Percentiles rank a stretch among this genome's conserved stretches.
These are phyloP conservation scores for Pleoardoris graminearum DNA, from an alignment of 2,329 filamentous ascomycete genomes.

Conservation along the genomic window DNA sequence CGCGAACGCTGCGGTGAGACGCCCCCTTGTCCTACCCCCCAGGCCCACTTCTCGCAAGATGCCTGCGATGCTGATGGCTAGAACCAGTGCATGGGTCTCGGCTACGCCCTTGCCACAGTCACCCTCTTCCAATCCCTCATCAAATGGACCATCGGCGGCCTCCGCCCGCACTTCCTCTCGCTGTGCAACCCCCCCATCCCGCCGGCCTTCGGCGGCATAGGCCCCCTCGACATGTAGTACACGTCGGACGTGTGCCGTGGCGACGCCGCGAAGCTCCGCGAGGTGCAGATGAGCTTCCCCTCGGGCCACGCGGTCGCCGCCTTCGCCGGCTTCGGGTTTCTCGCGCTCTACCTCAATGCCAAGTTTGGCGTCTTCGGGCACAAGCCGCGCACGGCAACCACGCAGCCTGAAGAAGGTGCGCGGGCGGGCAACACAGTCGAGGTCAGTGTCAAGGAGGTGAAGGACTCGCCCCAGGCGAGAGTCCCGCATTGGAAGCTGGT, in stretches of 20 bases:
- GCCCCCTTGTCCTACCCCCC: neutral
- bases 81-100: constrained; percentile 37
- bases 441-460: neutral
- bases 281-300: constrained; percentile 38
- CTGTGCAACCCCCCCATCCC: constrained; percentile 25
- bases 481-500: constrained; percentile 71
- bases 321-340: constrained; percentile 38
- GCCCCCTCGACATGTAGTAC: constrained; percentile 16
- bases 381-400: neutral
- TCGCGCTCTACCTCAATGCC: constrained; percentile 34
- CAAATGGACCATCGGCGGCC: constrained; percentile 40
- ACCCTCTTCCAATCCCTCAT: constrained; percentile 36
- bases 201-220: neutral
- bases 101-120: constrained; percentile 33
- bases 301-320: constrained; percentile 36
- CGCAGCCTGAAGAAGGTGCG: neutral
- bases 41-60: neutral
- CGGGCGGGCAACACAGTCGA: neutral
- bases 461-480: constrained; percentile 32
- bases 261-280: constrained; percentile 14
- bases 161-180: constrained; percentile 40
- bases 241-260: constrained; percentile 23
- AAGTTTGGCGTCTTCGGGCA: constrained; percentile 30
- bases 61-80: neutral
- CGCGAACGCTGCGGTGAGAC: constrained; percentile 62